A percentile compares a stretch with the other conserved stretches of the same genome.
Conservation (phyloP, 176 grass and related monocot genomes). For the Juncus effusus region DNA sequence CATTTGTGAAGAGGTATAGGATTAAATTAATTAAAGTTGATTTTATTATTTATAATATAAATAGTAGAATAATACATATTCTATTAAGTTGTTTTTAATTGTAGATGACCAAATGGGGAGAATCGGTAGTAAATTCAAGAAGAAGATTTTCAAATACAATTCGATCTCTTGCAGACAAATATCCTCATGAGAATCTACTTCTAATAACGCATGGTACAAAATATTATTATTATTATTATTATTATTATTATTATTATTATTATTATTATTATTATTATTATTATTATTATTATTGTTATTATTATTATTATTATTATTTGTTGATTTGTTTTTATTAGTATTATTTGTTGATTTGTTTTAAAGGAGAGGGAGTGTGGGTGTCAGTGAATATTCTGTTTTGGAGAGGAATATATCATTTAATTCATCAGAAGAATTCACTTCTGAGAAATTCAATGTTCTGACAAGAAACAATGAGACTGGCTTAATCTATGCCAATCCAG, state of each 20-base stretch:
- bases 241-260: no score
- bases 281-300: no score
- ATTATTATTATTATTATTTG: no score
- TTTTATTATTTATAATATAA: no score
- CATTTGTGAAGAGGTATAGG: conserved; percentile 34
- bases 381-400: conserved; percentile 31
- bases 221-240: not conserved
- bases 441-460: no score
- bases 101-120: conserved; percentile 27
- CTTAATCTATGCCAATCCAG: no score
- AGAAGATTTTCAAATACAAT: conserved; percentile 35
- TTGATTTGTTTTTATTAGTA: no score
- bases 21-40: conserved; percentile 15
- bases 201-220: conserved; percentile 35
- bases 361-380: conserved; percentile 38
- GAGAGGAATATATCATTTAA: conserved; percentile 29
- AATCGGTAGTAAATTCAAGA: conserved; percentile 35
- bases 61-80: not conserved
- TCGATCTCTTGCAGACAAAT: conserved; percentile 36
- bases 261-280: no score
- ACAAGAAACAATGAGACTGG: no score
- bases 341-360: conserved; percentile 1
- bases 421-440: no score
- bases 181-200: no score
- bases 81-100: not conserved